Evolutionary conservation across 2,329 filamentous ascomycete species (phyloP), one percentile per base, ranked within the genome.

Genomic region (Thelonectria olida): DNA sequence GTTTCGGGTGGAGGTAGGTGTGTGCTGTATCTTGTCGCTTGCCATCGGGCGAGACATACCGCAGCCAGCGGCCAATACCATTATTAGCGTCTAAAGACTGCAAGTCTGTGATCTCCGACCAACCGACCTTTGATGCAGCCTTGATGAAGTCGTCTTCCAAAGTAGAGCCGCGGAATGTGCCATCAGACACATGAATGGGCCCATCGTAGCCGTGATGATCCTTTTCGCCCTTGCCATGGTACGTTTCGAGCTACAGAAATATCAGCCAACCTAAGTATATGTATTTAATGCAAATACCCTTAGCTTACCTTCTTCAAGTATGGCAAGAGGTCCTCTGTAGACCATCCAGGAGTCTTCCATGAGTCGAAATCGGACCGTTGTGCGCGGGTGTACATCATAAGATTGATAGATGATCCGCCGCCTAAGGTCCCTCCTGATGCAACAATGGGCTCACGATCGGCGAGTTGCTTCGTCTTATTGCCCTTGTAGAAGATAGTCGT

Each of bases 1-100:
- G 68, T 41, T 74, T 60, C 38, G 76, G 51, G 39, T 76, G 66
- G 15, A 78, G 56, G 60, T 87, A 89, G 13, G 76, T 68, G 58
- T 84, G 81, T 0, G 86, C 86, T 1, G 85, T 76, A 65, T 89
- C 87, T 67, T 88, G 85, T n/a, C 87, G 81, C 41, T 78, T 77
- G 15, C 86, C 86, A 2, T 86, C 80, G 0, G 65, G 68, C 1
- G 59, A 69, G 6, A 87, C 78, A 62, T 84, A 87, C 67, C 71
- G 9, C 49, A 66, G 28, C 73, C 69, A 60, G 54, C 77, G 47
- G 67, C 74, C 58, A 59, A 75, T 62, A 9, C 66, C 73, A 17
- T 76, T 76, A 48, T 69, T 69, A 49, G 76, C 61, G 0, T 84
- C 79, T 0, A 89, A 75, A 49, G 81, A 79, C 51, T 88, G 81